These are phyloP conservation scores for Fomitopsis serialis DNA, from an alignment of 768 basidiomycete species.

Conservation along the genomic window DNA sequence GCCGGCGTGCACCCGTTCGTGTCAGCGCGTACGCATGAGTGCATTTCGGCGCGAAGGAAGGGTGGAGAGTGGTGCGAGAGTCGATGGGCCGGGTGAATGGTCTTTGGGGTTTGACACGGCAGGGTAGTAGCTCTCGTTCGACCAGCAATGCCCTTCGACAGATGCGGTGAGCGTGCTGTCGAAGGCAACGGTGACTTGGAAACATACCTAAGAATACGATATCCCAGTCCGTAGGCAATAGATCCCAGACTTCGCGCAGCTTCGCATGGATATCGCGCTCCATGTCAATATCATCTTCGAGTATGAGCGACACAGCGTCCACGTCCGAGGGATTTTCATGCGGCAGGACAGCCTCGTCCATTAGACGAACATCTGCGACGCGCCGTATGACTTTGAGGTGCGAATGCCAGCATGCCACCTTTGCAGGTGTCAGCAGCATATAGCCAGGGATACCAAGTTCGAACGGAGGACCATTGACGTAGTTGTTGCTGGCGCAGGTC, in stretches of 20 bases:
- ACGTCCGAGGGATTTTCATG: background rate
- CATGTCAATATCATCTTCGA: conserved; percentile 81
- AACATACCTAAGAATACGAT: conserved; percentile 60
- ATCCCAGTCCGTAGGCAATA: conserved; percentile 62
- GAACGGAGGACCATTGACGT: conserved; percentile 20
- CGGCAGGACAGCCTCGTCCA: background rate
- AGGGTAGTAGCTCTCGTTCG: conserved; percentile 50
- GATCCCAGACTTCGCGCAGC: conserved; percentile 39
- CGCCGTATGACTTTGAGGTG: conserved; percentile 49
- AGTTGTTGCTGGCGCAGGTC: conserved; percentile 33
- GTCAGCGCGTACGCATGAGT: conserved; percentile 72
- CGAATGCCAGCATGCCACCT: conserved; percentile 71
- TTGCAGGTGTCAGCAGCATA: conserved; percentile 49
- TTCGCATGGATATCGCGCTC: conserved; percentile 51
- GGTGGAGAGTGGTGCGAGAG: conserved; percentile 37
- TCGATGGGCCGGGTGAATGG: background rate
- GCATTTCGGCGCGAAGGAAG: conserved; percentile 59
- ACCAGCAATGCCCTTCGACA: conserved; percentile 74
- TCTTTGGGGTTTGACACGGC: conserved; percentile 22
- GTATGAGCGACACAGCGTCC: conserved; percentile 43
- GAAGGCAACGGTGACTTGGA: background rate
- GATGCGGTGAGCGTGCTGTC: conserved; percentile 1
- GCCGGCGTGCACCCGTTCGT: conserved; percentile 49
- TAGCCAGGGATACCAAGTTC: conserved; percentile 35
- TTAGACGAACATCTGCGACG: conserved; percentile 27